These are phyloP conservation scores for Lentinula boryana DNA, from an alignment of 768 basidiomycete species.

Conservation along the genomic window DNA sequence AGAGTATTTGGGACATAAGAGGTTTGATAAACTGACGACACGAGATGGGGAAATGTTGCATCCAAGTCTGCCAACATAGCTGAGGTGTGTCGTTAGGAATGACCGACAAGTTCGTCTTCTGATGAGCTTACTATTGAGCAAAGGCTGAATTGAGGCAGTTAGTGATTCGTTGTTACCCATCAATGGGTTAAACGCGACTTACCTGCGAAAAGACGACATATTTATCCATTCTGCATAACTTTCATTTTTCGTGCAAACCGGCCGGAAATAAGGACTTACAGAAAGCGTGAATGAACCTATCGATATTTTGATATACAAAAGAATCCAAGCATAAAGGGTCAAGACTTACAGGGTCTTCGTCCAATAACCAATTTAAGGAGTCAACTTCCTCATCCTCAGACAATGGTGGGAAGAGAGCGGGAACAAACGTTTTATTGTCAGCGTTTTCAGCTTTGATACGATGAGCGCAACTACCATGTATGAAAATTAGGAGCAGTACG, in stretches of 20 bases:
- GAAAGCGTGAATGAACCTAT: slow-evolving; percentile 54
- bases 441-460: slow-evolving; percentile 26
- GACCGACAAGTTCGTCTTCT: neutral
- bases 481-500: neutral
- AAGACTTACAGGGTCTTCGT: slow-evolving; percentile 1
- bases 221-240: slow-evolving; percentile 31
- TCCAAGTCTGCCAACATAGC: slow-evolving; percentile 50
- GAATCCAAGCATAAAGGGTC: neutral
- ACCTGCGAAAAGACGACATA: slow-evolving; percentile 37
- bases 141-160: neutral
- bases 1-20: neutral
- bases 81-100: slow-evolving; percentile 12
- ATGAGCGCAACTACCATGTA: slow-evolving; percentile 35
- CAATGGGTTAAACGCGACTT: slow-evolving; percentile 1
- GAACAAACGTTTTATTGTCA: slow-evolving; percentile 37
- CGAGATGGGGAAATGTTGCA: slow-evolving; percentile 35
- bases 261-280: slow-evolving; percentile 31
- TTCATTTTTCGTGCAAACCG: neutral
- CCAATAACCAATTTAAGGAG: slow-evolving; percentile 22
- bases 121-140: slow-evolving; percentile 7
- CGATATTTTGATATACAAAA: neutral
- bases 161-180: neutral
- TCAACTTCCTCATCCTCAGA: slow-evolving; percentile 22
- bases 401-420: slow-evolving; percentile 46
- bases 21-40: slow-evolving; percentile 27